These are phyloP conservation scores for Fusarium sacchari DNA, from an alignment of 2,329 filamentous ascomycete genomes.

Conservation along the genomic window DNA sequence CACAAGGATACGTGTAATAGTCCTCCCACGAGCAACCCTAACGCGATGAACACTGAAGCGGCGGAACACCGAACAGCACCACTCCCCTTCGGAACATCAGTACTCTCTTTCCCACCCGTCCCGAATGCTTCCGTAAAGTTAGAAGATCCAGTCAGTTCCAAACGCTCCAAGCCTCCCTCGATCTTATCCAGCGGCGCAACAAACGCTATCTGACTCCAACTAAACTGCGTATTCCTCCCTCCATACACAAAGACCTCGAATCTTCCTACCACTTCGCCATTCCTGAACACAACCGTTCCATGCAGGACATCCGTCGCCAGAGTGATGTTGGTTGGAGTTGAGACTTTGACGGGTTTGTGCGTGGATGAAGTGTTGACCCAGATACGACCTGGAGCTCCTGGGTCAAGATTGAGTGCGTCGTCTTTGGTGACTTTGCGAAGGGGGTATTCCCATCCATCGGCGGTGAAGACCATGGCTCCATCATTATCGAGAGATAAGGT, in stretches of 20 bases:
- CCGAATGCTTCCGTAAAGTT: not conserved
- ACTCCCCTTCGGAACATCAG: not conserved
- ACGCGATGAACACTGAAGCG: rapidly evolving
- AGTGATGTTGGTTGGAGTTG: not conserved
- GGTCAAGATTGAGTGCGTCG: constrained; percentile 1
- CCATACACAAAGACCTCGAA: constrained; percentile 23
- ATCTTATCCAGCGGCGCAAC: constrained; percentile 5
- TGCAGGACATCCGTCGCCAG: not conserved
- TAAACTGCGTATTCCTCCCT: constrained; percentile 14
- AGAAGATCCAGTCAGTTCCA: not conserved
- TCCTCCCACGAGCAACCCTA: not conserved
- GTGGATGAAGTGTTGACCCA: constrained; percentile 18
- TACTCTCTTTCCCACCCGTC: rapidly evolving
- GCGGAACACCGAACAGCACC: not conserved
- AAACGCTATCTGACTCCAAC: constrained; percentile 27
- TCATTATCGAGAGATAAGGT: not conserved
- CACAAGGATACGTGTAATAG: not conserved
- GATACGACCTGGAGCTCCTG: constrained; percentile 12
- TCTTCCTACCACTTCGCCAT: not conserved
- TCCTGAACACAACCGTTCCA: not conserved
- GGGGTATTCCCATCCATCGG: constrained; percentile 17
- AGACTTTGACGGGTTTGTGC: not conserved
- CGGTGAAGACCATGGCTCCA: not conserved
- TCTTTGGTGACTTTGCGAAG: constrained; percentile 1
- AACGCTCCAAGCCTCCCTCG: not conserved